Base-by-base conservation (phyloP, 441 rosid genomes). In the Gossypium laxum region DNA sequence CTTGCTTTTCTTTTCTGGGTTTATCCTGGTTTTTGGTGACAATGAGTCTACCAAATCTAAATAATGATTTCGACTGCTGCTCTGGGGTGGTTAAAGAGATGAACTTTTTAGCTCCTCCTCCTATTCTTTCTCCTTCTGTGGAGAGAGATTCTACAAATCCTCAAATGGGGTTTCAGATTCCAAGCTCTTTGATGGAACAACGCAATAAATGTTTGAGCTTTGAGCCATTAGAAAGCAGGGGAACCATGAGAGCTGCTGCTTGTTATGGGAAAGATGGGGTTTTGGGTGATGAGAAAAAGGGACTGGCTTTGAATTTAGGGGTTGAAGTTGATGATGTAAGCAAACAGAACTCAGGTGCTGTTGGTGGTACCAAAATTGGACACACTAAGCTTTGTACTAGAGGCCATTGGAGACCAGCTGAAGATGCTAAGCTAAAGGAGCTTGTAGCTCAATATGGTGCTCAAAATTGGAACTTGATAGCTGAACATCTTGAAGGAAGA, bases 361-460 rank as follows among this genome's bases (percentile, higher is more conserved):
- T 1, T 17, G 18, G 28, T 73, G 67, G 47, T 32, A 69, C 22
- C 26, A 82, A 70, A 66, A 85, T 43, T 66, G 85, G 82, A n/a
- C 82, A 62, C 61, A 50, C 80, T 8, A 87, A 82, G 78, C 80
- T 85, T 21, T 87, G 91, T 58, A 78, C 87, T 4, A 88, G 98
- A 82, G 98, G 98, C 18, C 98, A 91, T 71, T 94, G 98, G 98
- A 86, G 96, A 73, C 92, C 97, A 4, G 89, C 88, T 67, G 98
- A 94, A 76, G 98, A 94, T 82, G 84, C 89, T 34, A 87, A 86
- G 77, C 97, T 94, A 14, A 89, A 79, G 75, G 96, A 89, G 71
- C 96, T 94, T 65, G 98, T 94, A n/a, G 78, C 88, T 30, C 84
- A 82, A 60, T 86, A 84, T 48, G 98, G 97, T n/a, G 97, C 98